Percentiles rank a stretch among this genome's conserved stretches.
phyloP scores from a whole-genome alignment of 306 rosid genomes.

The Ceratonia siliqua region DNA sequence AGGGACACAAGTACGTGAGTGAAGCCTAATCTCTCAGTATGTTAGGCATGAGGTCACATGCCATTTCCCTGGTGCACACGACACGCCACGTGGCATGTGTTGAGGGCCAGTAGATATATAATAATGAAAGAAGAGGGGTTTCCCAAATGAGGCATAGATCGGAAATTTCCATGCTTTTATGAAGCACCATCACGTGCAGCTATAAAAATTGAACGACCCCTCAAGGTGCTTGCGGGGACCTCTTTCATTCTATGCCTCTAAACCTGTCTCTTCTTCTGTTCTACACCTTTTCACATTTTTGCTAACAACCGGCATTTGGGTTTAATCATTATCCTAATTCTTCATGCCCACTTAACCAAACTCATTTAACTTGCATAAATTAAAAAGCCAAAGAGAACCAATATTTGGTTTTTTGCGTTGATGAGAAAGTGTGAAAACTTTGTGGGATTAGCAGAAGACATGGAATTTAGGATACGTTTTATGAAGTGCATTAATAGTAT shows the following conservation, averaged over 20 bases:
- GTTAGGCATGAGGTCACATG: constrained; percentile 68
- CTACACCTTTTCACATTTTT: constrained; percentile 17
- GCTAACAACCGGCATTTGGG: constrained; percentile 47
- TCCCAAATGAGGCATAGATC: constrained; percentile 48
- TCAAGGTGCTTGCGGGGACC: constrained; percentile 41
- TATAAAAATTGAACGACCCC: constrained; percentile 40
- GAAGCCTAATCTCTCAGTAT: constrained; percentile 23
- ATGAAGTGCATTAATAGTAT: neutral
- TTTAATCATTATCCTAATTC: constrained; percentile 23
- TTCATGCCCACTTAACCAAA: constrained; percentile 29
- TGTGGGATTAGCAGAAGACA: too few relatives aligned
- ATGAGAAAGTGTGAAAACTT: too few relatives aligned
- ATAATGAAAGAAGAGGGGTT: constrained; percentile 32
- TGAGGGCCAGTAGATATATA: constrained; percentile 32
- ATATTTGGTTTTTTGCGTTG: too few relatives aligned
- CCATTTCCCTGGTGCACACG: constrained; percentile 52
- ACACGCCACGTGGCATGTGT: constrained; percentile 70
- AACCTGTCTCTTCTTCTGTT: constrained; percentile 15
- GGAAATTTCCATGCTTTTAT: constrained; percentile 46
- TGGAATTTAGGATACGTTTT: too few relatives aligned
- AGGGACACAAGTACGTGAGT: constrained; percentile 66
- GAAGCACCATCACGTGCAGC: constrained; percentile 69
- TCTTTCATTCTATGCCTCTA: neutral
- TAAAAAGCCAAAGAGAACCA: too few relatives aligned
- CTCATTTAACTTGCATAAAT: constrained; percentile 1